Percentiles rank a stretch among this genome's conserved stretches.
These are phyloP conservation scores for Zymoseptoria pseudotritici DNA, from an alignment of 2,329 filamentous ascomycete species.

Conservation along the genomic window DNA sequence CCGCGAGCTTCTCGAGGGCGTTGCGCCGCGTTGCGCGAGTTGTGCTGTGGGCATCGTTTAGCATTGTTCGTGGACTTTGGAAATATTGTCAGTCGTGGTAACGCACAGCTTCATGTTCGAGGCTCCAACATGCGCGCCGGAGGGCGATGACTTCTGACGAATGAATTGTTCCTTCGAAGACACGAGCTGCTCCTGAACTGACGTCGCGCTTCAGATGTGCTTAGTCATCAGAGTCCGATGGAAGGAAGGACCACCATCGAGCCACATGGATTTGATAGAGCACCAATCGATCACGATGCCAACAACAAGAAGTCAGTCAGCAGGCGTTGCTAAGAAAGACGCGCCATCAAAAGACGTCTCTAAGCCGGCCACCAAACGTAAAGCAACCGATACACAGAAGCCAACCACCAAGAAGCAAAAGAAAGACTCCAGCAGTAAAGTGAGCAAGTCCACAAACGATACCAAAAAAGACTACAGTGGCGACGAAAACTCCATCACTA, in stretches of 20 bases:
- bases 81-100: neutral
- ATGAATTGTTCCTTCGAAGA: neutral
- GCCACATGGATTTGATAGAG: no score
- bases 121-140: neutral
- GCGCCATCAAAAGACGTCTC: neutral
- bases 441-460: conserved; percentile 1
- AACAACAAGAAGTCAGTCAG: neutral
- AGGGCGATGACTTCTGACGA: neutral
- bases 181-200: neutral
- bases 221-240: no score
- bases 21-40: conserved; percentile 35
- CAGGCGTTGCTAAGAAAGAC: neutral
- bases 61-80: conserved; percentile 7
- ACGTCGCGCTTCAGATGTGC: neutral
- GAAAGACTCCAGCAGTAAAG: conserved; percentile 2
- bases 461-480: neutral
- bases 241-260: no score
- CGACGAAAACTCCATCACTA: conserved; percentile 15
- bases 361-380: conserved; percentile 3
- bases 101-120: neutral
- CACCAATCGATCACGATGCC: neutral
- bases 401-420: conserved; percentile 9
- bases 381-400: conserved; percentile 1
- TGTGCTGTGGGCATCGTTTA: conserved; percentile 17
- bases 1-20: conserved; percentile 45